Conservation (phyloP, 1,284 basidiomycete genomes). For the Moesziomyces antarcticus region DNA sequence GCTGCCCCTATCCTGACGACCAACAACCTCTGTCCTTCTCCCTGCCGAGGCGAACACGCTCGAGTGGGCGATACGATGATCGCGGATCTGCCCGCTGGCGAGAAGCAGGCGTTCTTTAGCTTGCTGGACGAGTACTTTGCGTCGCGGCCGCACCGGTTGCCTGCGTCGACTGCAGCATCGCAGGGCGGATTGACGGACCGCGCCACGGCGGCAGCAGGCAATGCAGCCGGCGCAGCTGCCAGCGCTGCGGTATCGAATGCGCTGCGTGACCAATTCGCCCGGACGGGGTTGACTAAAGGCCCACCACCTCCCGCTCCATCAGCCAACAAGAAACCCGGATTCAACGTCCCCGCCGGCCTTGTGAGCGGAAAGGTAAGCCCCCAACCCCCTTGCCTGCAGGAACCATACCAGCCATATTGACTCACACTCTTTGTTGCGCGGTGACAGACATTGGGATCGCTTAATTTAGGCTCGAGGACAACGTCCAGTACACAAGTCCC, state of each 20-base stretch:
- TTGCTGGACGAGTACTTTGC: conserved; percentile 62
- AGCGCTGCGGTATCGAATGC: conserved; percentile 15
- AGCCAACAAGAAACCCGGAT: conserved; percentile 12
- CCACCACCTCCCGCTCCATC: conserved; percentile 20
- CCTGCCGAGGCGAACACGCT: no score
- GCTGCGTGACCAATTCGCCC: conserved; percentile 28
- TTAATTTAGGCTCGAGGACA: conserved; percentile 13
- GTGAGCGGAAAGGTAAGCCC: conserved; percentile 13
- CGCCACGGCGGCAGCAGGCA: conserved; percentile 23
- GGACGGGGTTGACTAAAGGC: conserved; percentile 19
- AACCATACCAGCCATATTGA: no score
- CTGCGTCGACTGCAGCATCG: conserved; percentile 1
- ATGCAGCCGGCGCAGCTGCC: conserved; percentile 34
- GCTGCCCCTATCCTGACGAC: not conserved
- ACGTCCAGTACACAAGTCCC: conserved; percentile 1
- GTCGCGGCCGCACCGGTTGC: conserved; percentile 47
- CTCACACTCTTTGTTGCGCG: no score
- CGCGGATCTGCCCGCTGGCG: conserved; percentile 26
- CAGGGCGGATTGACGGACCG: conserved; percentile 16
- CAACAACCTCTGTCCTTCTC: no score
- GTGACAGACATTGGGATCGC: conserved; percentile 13
- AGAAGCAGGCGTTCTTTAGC: conserved; percentile 56
- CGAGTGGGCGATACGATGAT: conserved; percentile 31
- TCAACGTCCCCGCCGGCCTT: conserved; percentile 13
- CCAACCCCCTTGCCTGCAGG: no score